phyloP scores from a whole-genome alignment of 2,329 filamentous ascomycete genomes.

The Chaetomium sp. region DNA sequence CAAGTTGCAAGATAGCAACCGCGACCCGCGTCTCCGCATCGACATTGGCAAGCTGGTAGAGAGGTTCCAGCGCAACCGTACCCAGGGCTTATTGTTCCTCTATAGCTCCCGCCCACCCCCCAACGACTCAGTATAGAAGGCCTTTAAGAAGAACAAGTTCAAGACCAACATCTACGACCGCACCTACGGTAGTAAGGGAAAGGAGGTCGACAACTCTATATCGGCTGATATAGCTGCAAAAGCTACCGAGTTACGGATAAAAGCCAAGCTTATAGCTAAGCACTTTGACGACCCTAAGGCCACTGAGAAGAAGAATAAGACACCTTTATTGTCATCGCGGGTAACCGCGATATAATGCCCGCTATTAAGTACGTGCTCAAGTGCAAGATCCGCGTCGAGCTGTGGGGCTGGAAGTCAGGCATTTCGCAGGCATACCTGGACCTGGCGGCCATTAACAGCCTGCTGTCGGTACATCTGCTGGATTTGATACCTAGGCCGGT shows the following conservation, averaged over 20 bases:
- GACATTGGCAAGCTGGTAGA: too few relatives aligned
- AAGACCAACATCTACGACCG: conserved; percentile 1
- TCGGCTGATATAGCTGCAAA: not conserved
- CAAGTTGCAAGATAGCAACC: too few relatives aligned
- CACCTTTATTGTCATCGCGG: not conserved
- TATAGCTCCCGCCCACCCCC: not conserved
- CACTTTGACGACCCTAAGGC: not conserved
- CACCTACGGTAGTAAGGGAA: not conserved
- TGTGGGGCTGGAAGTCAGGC: not conserved
- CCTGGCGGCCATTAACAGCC: not conserved
- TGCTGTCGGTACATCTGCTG: not conserved
- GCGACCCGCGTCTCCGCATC: too few relatives aligned
- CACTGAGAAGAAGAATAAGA: not conserved
- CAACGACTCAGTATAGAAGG: not conserved
- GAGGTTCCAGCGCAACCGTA: not conserved
- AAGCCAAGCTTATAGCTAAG: not conserved
- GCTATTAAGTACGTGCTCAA: not conserved
- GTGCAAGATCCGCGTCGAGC: not conserved
- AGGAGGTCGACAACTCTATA: not conserved
- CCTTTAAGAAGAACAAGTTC: not conserved
- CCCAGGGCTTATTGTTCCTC: not conserved
- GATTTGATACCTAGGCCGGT: not conserved
- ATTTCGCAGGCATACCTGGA: too few relatives aligned
- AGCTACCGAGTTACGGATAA: not conserved
- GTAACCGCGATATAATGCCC: not conserved